A percentile compares a stretch with the other conserved stretches of the same genome.
Conservation (phyloP, 345 rosid species). For the Arabidopsis thaliana region DNA sequence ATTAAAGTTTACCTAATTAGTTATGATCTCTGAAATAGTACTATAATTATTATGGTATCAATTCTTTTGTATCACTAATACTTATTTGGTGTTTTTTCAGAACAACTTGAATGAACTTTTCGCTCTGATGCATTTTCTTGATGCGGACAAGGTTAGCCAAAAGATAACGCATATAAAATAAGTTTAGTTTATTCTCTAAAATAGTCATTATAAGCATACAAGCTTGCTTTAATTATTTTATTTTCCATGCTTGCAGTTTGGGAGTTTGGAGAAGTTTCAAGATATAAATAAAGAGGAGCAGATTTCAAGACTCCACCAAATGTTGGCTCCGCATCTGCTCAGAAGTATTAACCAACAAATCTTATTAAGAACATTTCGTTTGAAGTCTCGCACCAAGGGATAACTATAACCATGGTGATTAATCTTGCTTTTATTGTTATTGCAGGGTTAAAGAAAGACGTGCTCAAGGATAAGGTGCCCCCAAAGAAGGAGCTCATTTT, state of each 20-base stretch:
- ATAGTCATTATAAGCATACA: not conserved
- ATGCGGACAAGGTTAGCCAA: slow-evolving; percentile 78
- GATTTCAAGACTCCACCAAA: slow-evolving; percentile 78
- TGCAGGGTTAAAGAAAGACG: slow-evolving; percentile 92
- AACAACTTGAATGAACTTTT: slow-evolving; percentile 94
- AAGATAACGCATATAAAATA: slow-evolving; percentile 3
- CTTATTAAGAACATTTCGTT: slow-evolving; percentile 12
- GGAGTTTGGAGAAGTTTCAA: slow-evolving; percentile 83
- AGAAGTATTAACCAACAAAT: slow-evolving; percentile 64
- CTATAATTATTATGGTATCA: not conserved
- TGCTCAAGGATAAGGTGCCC: slow-evolving; percentile 72
- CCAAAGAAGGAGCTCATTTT: slow-evolving; percentile 94
- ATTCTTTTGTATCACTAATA: not conserved
- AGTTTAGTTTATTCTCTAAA: slow-evolving; percentile 8
- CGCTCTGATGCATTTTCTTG: slow-evolving; percentile 99
- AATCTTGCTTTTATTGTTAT: slow-evolving; percentile 27
- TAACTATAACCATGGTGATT: not conserved
- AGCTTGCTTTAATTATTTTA: not conserved
- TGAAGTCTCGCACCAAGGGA: not conserved
- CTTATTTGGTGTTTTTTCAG: slow-evolving; percentile 56
- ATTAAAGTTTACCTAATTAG: not conserved
- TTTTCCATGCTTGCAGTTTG: slow-evolving; percentile 62
- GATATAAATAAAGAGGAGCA: slow-evolving; percentile 92
- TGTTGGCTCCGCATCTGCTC: slow-evolving; percentile 90
- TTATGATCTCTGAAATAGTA: not conserved